Evolutionary conservation across 805 yeast genomes (phyloP), one percentile per base, ranked within the genome.

Genomic region (Barnettozyma botsteinii): DNA sequence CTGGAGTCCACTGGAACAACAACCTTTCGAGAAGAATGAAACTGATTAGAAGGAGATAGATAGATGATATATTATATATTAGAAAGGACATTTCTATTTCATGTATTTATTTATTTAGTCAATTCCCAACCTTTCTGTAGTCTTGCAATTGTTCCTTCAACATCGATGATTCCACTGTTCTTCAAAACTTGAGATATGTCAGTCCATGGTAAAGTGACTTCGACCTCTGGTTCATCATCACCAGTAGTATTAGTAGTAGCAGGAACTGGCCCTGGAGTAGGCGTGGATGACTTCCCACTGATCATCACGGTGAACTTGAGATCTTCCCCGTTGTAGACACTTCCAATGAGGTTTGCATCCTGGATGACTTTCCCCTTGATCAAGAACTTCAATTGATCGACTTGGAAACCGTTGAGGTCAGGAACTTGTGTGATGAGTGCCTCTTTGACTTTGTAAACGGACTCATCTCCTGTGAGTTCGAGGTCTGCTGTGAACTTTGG

Each of bases 1-100:
- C 70, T 5, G 81, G 83, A 3, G 79, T 76, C 11, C 74, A 70
- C 38, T 79, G 85, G 85, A 79, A 78, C 55, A 75, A 72, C 46
- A 74, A 71, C 52, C 65, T 79, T 29, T 71, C 77, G 38, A 73
- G 67, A 47, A 75, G 68, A 51, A 75, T 79, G 66, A 73, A 67
- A 48, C 68, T 67, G 47, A 59, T 61, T 35, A 53, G 60, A 36
- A 60, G 57, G 51, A 59, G 51, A 33, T 42, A 27, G 8, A 20
- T 8, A 13, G 21, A 23, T 12, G n/a, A 13, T 9, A 7, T 29
- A 21, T 21, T n/a, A 26, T 8, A 26, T 12, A 26, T 26, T 5
- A 13, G 8, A 13, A 14, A 6, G 2, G n/a, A 14, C 26, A 23
- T 12, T 12, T 9, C 26, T 12, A 23, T 12, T 23, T 23, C 26